Percentiles rank a stretch among this genome's conserved stretches.
Conservation (phyloP, 805 yeast genomes). For the Candida dendrica region DNA sequence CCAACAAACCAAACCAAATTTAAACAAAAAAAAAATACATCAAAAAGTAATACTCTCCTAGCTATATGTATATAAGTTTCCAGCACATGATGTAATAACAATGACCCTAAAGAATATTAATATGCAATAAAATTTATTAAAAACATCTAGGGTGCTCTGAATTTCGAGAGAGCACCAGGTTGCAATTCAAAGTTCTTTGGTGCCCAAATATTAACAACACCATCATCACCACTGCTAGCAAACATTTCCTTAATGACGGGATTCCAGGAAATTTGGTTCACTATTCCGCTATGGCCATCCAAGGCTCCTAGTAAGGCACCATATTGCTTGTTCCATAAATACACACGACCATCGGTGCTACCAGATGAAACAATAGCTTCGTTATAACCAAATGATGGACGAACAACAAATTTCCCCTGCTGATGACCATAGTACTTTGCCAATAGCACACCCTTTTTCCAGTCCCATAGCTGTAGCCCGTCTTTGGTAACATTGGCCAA, state of each 20-base stretch:
- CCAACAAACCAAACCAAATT: no score
- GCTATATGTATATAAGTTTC: no score
- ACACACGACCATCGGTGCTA: constrained; percentile 72
- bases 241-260: constrained; percentile 40
- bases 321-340: constrained; percentile 69
- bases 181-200: constrained; percentile 6
- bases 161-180: no score
- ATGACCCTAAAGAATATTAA: no score
- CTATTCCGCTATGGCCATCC: constrained; percentile 56
- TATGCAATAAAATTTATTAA: no score
- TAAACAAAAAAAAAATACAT: no score
- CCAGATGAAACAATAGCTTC: constrained; percentile 75
- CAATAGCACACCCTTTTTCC: constrained; percentile 46
- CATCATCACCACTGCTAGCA: constrained; percentile 86
- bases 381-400: constrained; percentile 69
- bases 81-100: no score
- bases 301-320: constrained; percentile 57
- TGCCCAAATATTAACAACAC: constrained; percentile 64
- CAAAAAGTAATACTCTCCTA: no score
- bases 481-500: constrained; percentile 65
- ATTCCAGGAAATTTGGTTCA: constrained; percentile 79
- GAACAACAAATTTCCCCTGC: constrained; percentile 61
- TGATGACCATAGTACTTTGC: constrained; percentile 66
- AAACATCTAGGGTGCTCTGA: no score
- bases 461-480: constrained; percentile 79